A percentile compares a stretch with the other conserved stretches of the same genome.
These are phyloP conservation scores for Diaporthe citriasiana DNA, from an alignment of 2,329 filamentous ascomycete genomes.

Conservation along the genomic window DNA sequence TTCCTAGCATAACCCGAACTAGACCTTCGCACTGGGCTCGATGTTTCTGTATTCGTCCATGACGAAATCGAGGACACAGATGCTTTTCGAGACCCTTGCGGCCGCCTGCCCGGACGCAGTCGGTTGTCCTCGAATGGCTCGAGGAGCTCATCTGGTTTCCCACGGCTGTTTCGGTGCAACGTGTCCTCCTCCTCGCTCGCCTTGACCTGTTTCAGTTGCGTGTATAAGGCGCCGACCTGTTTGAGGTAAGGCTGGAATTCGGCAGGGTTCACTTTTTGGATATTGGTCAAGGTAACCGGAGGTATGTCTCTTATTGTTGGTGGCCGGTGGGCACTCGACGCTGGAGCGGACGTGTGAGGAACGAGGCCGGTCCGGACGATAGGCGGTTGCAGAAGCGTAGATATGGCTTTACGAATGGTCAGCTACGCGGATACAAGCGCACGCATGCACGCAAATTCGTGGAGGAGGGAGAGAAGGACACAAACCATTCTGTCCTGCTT, in stretches of 20 bases:
- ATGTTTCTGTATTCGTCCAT: constrained; percentile 63
- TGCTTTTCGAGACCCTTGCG: constrained; percentile 55
- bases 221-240: constrained; percentile 89
- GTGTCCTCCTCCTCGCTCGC: constrained; percentile 77
- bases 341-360: constrained; percentile 80
- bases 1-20: constrained; percentile 68
- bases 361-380: constrained; percentile 90
- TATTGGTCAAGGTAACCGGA: constrained; percentile 90
- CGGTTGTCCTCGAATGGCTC: constrained; percentile 60
- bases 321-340: constrained; percentile 81
- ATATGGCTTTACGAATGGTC: constrained; percentile 75
- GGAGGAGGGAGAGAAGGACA: constrained; percentile 34
- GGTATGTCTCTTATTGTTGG: constrained; percentile 93
- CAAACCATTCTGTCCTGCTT: constrained; percentile 87
- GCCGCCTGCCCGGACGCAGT: constrained; percentile 61
- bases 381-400: constrained; percentile 90
- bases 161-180: constrained; percentile 53
- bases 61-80: constrained; percentile 64
- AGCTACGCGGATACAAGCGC: constrained; percentile 26
- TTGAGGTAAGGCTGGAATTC: constrained; percentile 88
- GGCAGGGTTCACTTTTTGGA: constrained; percentile 82
- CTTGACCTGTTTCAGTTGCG: constrained; percentile 87
- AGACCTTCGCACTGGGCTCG: constrained; percentile 59
- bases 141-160: constrained; percentile 59
- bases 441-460: neutral